Percentiles rank a stretch among this genome's conserved stretches.
phyloP scores from a whole-genome alignment of 2,329 filamentous ascomycete species.

The Cercospora janseana region DNA sequence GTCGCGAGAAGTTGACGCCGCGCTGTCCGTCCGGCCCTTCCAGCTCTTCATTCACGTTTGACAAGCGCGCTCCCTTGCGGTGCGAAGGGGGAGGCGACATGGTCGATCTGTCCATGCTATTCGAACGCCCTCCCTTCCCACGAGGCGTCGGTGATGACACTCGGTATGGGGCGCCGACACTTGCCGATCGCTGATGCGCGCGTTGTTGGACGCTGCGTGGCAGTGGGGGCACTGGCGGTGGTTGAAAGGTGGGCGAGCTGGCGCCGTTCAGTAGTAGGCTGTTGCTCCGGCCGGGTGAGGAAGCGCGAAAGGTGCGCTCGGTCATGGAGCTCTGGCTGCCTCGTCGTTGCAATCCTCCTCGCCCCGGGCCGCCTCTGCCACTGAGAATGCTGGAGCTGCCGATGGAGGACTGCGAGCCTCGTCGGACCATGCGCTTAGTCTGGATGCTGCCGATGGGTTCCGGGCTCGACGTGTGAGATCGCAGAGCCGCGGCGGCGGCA shows the following conservation, averaged over 20 bases:
- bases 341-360: slow-evolving; percentile 58
- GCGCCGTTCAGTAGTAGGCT: slow-evolving; percentile 28
- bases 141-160: slow-evolving; percentile 45
- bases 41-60: slow-evolving; percentile 42
- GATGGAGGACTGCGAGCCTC: slow-evolving; percentile 70
- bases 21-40: slow-evolving; percentile 45
- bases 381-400: slow-evolving; percentile 47
- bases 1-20: slow-evolving; percentile 55
- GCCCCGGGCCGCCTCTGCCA: slow-evolving; percentile 30
- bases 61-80: slow-evolving; percentile 36
- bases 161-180: slow-evolving; percentile 51
- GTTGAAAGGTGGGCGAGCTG: slow-evolving; percentile 34
- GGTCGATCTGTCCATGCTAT: slow-evolving; percentile 34
- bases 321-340: slow-evolving; percentile 80
- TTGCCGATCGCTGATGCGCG: slow-evolving; percentile 47
- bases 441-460: slow-evolving; percentile 78
- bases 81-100: slow-evolving; percentile 21
- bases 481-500: slow-evolving; percentile 81
- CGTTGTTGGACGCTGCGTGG: slow-evolving; percentile 41
- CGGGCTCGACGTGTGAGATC: slow-evolving; percentile 72
- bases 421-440: slow-evolving; percentile 78
- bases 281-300: slow-evolving; percentile 57
- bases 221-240: slow-evolving; percentile 74
- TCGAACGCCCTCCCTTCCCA: slow-evolving; percentile 30
- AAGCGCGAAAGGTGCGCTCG: slow-evolving; percentile 80